phyloP scores from a whole-genome alignment of 2,329 filamentous ascomycete genomes.

The Penicillium occitanis region DNA sequence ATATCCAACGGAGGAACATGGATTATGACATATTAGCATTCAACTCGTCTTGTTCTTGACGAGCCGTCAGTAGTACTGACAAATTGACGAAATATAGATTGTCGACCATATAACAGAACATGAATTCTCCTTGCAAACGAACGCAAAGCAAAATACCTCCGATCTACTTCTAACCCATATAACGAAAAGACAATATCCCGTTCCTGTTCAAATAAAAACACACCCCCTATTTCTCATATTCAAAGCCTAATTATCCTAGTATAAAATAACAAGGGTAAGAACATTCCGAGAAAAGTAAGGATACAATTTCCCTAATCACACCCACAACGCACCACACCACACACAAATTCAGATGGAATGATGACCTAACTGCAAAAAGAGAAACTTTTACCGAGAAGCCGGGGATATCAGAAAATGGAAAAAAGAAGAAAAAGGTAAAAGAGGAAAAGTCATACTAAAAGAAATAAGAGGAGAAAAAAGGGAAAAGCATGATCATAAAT shows the following conservation, averaged over 20 bases:
- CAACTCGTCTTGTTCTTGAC: neutral
- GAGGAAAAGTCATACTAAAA: slow-evolving; percentile 28
- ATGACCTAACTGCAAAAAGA: slow-evolving; percentile 29
- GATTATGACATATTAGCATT: neutral
- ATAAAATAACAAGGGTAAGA: slow-evolving; percentile 5
- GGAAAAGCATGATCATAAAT: slow-evolving; percentile 22
- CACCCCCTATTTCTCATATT: slow-evolving; percentile 7
- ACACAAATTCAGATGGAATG: slow-evolving; percentile 9
- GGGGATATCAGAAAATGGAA: slow-evolving; percentile 44
- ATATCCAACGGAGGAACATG: neutral
- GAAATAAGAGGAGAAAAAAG: slow-evolving; percentile 18
- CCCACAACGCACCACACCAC: slow-evolving; percentile 2
- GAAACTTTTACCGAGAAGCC: slow-evolving; percentile 40
- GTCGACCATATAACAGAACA: neutral
- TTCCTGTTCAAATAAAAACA: slow-evolving; percentile 3
- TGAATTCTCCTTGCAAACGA: neutral
- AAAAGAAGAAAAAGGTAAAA: slow-evolving; percentile 28
- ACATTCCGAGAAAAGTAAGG: slow-evolving; percentile 1
- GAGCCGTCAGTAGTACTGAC: neutral
- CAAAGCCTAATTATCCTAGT: slow-evolving; percentile 13
- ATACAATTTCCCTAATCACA: slow-evolving; percentile 15
- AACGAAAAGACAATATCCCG: neutral
- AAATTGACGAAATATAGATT: neutral
- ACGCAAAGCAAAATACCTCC: neutral
- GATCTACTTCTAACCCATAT: neutral